Percentiles rank a stretch among this genome's conserved stretches.
These are phyloP conservation scores for Trichosporon coremiiforme DNA, from an alignment of 1,284 basidiomycete species.

Conservation along the genomic window DNA sequence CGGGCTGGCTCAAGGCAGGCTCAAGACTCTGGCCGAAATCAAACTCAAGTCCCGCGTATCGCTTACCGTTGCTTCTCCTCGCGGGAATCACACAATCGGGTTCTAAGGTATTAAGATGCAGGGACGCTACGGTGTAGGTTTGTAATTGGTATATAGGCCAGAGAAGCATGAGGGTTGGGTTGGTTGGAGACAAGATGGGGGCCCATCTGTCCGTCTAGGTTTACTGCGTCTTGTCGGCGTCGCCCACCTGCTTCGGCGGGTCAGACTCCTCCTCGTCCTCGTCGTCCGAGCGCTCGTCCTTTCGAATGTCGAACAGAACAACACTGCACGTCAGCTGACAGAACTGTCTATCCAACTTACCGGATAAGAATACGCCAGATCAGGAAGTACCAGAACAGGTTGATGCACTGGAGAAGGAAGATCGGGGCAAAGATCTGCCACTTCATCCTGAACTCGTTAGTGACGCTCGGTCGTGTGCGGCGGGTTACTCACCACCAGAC, in stretches of 20 bases:
- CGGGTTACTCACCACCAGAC: conserved; percentile 60
- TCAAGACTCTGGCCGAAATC: neutral
- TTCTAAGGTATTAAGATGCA: conserved; percentile 3
- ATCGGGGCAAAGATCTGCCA: conserved; percentile 79
- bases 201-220: neutral
- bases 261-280: conserved; percentile 54
- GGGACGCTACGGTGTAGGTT: neutral
- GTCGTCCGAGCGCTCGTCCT: conserved; percentile 60
- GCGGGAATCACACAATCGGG: neutral
- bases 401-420: conserved; percentile 73
- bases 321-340: conserved; percentile 37
- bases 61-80: neutral
- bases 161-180: conserved; percentile 8
- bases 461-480: neutral
- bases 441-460: conserved; percentile 62
- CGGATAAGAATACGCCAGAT: conserved; percentile 70
- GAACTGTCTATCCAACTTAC: conserved; percentile 48
- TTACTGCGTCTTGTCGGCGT: conserved; percentile 31
- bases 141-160: neutral
- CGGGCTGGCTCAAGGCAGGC: no score
- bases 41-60: neutral
- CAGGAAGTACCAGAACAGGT: conserved; percentile 87
- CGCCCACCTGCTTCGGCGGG: conserved; percentile 26
- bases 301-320: conserved; percentile 44
- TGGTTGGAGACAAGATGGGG: neutral